Evolutionary conservation across 352 stramenopile species (phyloP), one percentile per base, ranked within the genome.

Genomic region (Chrysophaeum taylorii): DNA sequence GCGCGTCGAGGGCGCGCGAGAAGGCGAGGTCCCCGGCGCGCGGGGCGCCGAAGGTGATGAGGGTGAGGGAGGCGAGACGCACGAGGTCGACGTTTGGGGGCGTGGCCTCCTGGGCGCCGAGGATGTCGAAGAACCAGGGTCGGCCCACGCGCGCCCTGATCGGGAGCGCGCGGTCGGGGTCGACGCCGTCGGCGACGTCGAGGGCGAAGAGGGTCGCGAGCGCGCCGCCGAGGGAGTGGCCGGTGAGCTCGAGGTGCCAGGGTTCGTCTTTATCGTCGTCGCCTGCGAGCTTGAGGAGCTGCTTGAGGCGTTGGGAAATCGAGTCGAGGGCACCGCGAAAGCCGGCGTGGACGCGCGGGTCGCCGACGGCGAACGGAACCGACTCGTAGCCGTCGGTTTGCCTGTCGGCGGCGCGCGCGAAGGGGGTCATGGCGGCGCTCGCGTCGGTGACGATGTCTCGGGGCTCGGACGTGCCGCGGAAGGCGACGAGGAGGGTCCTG

Each of bases 401-500:
- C 57, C 25, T 2, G 2, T 42, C 35, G 16, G 57, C 57, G 33
- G 41, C 57, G 33, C 57, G 57, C 31, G 1, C 31, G 81, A 81
- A 88, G 21, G 78, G 70, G 35, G 75, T 75, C 66, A 85, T 80
- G n/a, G 77, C 57, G 66, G 86, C 82, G 53, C 68, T 83, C 0
- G 76, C 78, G 73, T 88, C 82, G 23, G 81, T 86, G 0, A 86
- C 61, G n/a, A 88, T 68, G 79, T 88, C 82, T 36, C 81, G 81
- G 7, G 75, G 73, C 48, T 74, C 73, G 62, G 79, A 86, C 9
- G 82, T 88, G 23, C 82, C 82, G 23, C 82, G 72, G 69, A 88
- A 88, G 1, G 78, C 80, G 14, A 86, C 68, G 27, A 80, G 76
- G 66, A 88, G 84, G 14, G 81, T 31, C 53, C 75, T 78, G 2